These are phyloP conservation scores for Scheffersomyces amazonensis DNA, from an alignment of 805 yeast species.

Conservation along the genomic window DNA sequence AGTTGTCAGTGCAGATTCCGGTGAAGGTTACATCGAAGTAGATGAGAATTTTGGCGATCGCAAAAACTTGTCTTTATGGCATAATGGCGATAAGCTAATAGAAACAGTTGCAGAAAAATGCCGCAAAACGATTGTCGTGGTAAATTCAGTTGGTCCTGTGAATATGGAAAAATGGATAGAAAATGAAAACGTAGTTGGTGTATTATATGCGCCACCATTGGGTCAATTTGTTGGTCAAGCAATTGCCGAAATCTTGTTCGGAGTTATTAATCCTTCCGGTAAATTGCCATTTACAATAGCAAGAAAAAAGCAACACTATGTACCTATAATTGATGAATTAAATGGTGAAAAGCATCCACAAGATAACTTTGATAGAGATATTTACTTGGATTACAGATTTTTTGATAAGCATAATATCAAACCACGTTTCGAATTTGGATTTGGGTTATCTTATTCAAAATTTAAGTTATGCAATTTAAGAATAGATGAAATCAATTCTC, in stretches of 20 bases:
- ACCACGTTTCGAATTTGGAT: slow-evolving; percentile 63
- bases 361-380: slow-evolving; percentile 45
- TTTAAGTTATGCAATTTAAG: slow-evolving; percentile 34
- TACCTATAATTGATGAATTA: slow-evolving; percentile 40
- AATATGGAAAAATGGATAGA: slow-evolving; percentile 58
- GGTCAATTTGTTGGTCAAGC: slow-evolving; percentile 60
- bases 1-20: slow-evolving; percentile 52
- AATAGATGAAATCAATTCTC: slow-evolving; percentile 40
- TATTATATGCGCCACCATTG: slow-evolving; percentile 52
- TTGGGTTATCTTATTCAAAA: slow-evolving; percentile 55
- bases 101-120: slow-evolving; percentile 47
- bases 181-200: slow-evolving; percentile 56
- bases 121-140: slow-evolving; percentile 54
- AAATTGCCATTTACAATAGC: slow-evolving; percentile 64
- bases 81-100: slow-evolving; percentile 55
- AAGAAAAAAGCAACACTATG: slow-evolving; percentile 44
- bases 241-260: slow-evolving; percentile 55
- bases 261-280: slow-evolving; percentile 63
- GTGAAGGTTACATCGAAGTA: slow-evolving; percentile 57
- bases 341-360: slow-evolving; percentile 31
- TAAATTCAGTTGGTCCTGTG: slow-evolving; percentile 61
- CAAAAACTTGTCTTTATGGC: slow-evolving; percentile 52
- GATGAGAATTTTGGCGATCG: slow-evolving; percentile 62
- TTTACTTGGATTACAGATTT: slow-evolving; percentile 53
- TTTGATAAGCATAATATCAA: slow-evolving; percentile 54